Evolutionary conservation across 2,329 filamentous ascomycete genomes (phyloP).

Genomic region (Chaetomium sp.): DNA sequence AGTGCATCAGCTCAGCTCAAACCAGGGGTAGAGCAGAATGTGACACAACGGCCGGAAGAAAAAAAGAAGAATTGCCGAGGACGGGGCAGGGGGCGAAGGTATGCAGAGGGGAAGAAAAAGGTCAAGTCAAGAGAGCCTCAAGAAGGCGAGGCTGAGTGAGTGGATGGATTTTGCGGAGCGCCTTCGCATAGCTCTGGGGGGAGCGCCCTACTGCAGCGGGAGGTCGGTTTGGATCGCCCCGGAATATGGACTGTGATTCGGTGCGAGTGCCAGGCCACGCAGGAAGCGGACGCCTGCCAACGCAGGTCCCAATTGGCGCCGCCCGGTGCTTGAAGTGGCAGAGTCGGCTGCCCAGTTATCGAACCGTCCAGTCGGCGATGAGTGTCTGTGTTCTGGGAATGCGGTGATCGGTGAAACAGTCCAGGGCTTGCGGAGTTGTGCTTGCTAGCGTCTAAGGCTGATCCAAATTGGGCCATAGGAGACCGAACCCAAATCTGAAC

Average conservation of each 20-base stretch:
- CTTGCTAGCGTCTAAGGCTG: constrained; percentile 7
- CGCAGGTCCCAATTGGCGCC: not conserved
- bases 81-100: not conserved
- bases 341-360: not conserved
- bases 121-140: constrained; percentile 1
- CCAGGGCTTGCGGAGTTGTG: not conserved
- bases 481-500: constrained; percentile 2
- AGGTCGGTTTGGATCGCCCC: constrained; percentile 7
- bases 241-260: constrained; percentile 8
- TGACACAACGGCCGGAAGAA: not conserved
- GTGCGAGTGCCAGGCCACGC: not conserved
- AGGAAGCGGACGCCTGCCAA: constrained; percentile 7
- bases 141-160: constrained; percentile 12
- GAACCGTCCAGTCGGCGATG: not conserved
- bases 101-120: not conserved
- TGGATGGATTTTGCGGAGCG: not conserved
- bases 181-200: not conserved
- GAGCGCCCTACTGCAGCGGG: constrained; percentile 6
- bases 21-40: not conserved
- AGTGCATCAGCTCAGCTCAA: not conserved
- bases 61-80: not conserved
- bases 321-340: constrained; percentile 6
- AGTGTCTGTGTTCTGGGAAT: not conserved
- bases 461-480: not conserved
- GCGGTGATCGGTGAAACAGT: constrained; percentile 12